Conservation (phyloP, 2,329 filamentous ascomycete genomes). For the Arthrobotrys megalospora region DNA sequence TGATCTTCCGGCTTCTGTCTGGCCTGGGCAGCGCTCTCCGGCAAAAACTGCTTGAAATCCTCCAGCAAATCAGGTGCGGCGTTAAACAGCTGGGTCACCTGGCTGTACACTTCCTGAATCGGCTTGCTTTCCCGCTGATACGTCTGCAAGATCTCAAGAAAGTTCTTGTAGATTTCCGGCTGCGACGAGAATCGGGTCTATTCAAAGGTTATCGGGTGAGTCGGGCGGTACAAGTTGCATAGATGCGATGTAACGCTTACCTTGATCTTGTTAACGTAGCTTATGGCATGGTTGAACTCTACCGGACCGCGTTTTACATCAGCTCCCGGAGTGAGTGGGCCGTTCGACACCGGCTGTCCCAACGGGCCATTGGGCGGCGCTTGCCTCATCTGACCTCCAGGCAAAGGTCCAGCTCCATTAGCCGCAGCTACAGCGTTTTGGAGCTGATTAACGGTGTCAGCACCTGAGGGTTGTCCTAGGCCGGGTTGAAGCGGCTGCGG, state of each 20-base stretch:
- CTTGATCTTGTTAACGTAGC: slow-evolving; percentile 99
- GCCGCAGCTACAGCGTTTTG: slow-evolving; percentile 72
- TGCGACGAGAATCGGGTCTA: slow-evolving; percentile 97
- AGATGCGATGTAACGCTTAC: slow-evolving; percentile 70
- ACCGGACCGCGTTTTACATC: slow-evolving; percentile 88
- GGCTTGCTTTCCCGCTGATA: slow-evolving; percentile 98
- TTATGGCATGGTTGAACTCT: slow-evolving; percentile 99
- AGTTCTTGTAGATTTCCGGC: slow-evolving; percentile 99
- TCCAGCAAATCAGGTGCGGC: slow-evolving; percentile 93
- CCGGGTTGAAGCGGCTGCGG: slow-evolving; percentile 63
- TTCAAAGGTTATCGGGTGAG: background rate
- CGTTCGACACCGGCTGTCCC: slow-evolving; percentile 73
- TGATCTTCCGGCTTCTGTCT: slow-evolving; percentile 73
- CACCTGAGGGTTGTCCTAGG: slow-evolving; percentile 61
- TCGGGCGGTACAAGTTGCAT: background rate
- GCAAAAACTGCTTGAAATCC: slow-evolving; percentile 98
- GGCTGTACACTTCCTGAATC: slow-evolving; percentile 97
- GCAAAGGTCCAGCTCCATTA: slow-evolving; percentile 67
- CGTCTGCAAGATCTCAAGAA: slow-evolving; percentile 96
- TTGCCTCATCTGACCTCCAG: slow-evolving; percentile 69
- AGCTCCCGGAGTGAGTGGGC: slow-evolving; percentile 68
- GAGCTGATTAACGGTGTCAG: slow-evolving; percentile 62
- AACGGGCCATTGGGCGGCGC: slow-evolving; percentile 76
- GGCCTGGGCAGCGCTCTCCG: slow-evolving; percentile 83
- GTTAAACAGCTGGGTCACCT: slow-evolving; percentile 94